Evolutionary conservation across 1,284 basidiomycete species (phyloP).

Genomic region (Naganishia sp.): DNA sequence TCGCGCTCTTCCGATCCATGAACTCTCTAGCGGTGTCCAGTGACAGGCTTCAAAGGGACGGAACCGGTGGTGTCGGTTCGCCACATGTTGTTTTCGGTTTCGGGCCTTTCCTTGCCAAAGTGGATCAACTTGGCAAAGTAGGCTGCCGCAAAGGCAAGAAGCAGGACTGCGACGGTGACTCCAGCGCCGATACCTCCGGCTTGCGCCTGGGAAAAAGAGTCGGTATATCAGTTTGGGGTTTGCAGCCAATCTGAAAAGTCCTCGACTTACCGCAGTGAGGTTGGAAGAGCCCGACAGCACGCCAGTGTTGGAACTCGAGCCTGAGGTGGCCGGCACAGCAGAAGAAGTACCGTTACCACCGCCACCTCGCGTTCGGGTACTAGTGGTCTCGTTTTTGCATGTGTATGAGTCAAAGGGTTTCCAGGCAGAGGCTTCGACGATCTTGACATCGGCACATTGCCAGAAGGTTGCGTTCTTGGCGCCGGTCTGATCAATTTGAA

Average conservation of each 20-base stretch:
- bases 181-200: conserved; percentile 23
- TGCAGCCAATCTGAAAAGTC: background rate
- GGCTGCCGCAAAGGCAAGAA: conserved; percentile 10
- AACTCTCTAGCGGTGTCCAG: conserved; percentile 3
- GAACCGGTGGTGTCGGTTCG: conserved; percentile 21
- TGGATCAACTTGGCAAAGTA: conserved; percentile 25
- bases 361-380: conserved; percentile 22
- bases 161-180: background rate
- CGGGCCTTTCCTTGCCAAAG: conserved; percentile 19
- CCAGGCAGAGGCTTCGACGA: conserved; percentile 24
- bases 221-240: background rate
- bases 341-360: conserved; percentile 21
- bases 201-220: background rate
- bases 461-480: conserved; percentile 15
- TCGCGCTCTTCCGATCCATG: background rate
- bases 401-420: conserved; percentile 20
- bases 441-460: conserved; percentile 27
- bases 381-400: conserved; percentile 20
- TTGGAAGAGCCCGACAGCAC: conserved; percentile 12
- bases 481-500: conserved; percentile 1
- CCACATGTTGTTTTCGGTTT: conserved; percentile 24
- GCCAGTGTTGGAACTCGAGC: conserved; percentile 6
- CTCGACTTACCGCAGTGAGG: conserved; percentile 9
- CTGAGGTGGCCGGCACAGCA: background rate
- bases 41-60: conserved; percentile 14